These are phyloP conservation scores for Acarospora socialis DNA, from an alignment of 2,329 filamentous ascomycete genomes.

Conservation along the genomic window DNA sequence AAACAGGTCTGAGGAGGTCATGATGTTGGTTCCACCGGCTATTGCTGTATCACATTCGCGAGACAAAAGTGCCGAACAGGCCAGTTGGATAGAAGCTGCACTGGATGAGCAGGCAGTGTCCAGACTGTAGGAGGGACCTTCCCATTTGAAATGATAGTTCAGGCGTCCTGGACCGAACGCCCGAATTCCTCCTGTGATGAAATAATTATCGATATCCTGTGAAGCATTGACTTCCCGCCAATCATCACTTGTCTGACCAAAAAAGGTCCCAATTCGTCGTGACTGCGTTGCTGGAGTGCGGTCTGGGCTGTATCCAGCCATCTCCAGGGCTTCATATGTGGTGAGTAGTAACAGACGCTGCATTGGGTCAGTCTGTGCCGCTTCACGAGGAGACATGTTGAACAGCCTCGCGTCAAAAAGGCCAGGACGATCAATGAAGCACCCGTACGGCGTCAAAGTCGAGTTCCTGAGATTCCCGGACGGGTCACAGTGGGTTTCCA, in stretches of 20 bases:
- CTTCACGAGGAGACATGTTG: conserved; percentile 62
- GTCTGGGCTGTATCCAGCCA: conserved; percentile 56
- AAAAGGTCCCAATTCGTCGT: conserved; percentile 48
- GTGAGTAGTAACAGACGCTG: conserved; percentile 54
- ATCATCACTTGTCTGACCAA: conserved; percentile 53
- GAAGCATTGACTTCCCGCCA: conserved; percentile 55
- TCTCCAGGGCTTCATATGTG: conserved; percentile 58
- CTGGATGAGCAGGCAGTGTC: conserved; percentile 29
- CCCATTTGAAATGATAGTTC: conserved; percentile 31
- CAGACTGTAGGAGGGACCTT: conserved; percentile 26
- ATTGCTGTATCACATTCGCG: conserved; percentile 13
- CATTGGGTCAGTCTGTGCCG: conserved; percentile 58
- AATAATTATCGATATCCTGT: conserved; percentile 46
- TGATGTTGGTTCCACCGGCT: conserved; percentile 12
- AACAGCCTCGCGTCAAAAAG: conserved; percentile 60
- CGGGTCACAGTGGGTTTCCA: conserved; percentile 49
- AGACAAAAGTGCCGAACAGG: conserved; percentile 10
- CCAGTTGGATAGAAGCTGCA: conserved; percentile 8
- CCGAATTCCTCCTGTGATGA: conserved; percentile 36
- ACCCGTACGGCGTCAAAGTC: conserved; percentile 53
- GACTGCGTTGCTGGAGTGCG: conserved; percentile 45
- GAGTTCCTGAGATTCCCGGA: conserved; percentile 55
- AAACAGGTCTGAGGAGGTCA: conserved; percentile 10
- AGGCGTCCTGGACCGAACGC: conserved; percentile 39
- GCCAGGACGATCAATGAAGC: conserved; percentile 53